Percentiles rank a stretch among this genome's conserved stretches.
Evolutionary conservation across 2,329 filamentous ascomycete species (phyloP).

Genomic region (Scedosporium boydii): DNA sequence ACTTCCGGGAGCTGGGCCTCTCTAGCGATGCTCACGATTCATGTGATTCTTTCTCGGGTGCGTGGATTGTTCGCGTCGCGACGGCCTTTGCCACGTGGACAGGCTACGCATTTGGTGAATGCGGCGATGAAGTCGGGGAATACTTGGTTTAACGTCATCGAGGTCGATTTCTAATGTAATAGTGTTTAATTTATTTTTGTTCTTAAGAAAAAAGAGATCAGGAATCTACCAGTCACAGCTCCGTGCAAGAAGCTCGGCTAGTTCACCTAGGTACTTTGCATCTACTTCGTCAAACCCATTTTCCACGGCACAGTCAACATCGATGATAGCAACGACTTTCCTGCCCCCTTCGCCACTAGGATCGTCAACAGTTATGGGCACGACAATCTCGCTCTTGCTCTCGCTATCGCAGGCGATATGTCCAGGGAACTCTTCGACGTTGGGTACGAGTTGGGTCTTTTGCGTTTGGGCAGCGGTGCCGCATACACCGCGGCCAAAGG

Average conservation of each 20-base stretch:
- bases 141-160: constrained; percentile 1
- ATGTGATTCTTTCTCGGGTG: neutral
- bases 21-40: neutral
- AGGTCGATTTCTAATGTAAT: neutral
- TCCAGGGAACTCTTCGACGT: constrained; percentile 67
- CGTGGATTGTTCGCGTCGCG: neutral
- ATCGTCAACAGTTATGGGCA: constrained; percentile 49
- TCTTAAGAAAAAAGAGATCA: neutral
- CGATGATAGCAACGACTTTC: constrained; percentile 64
- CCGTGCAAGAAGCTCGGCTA: constrained; percentile 49
- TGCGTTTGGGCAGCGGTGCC: constrained; percentile 54
- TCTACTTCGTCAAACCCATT: constrained; percentile 64
- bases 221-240: constrained; percentile 54
- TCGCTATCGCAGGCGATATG: constrained; percentile 76
- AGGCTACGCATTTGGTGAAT: constrained; percentile 2
- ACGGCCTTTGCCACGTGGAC: neutral
- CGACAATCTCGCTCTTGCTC: constrained; percentile 72
- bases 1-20: neutral
- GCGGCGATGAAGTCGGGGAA: constrained; percentile 4
- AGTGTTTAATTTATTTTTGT: neutral
- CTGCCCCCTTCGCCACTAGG: constrained; percentile 18
- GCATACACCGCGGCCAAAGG: constrained; percentile 66
- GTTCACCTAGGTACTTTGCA: constrained; percentile 51
- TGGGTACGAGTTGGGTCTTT: constrained; percentile 55
- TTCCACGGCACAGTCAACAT: constrained; percentile 63